phyloP scores from a whole-genome alignment of 2,329 filamentous ascomycete genomes.

The Myriosclerotinia curreyana region DNA sequence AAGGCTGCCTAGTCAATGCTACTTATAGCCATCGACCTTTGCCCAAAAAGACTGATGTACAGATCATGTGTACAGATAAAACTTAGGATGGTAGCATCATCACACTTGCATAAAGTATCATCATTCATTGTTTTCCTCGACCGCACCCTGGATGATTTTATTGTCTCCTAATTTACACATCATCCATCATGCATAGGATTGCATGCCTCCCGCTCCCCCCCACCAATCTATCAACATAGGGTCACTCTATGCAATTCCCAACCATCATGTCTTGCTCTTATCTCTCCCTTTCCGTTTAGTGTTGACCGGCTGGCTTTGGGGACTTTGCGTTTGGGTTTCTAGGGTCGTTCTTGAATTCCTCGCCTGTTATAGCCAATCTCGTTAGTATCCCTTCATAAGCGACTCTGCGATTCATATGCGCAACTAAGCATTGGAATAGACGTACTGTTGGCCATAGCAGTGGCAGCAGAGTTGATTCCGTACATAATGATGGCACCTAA shows the following conservation, averaged over 20 bases:
- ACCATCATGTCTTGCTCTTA: not conserved
- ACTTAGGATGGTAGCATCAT: not conserved
- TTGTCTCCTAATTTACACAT: slow-evolving; percentile 20
- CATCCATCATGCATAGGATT: slow-evolving; percentile 1
- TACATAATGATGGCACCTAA: slow-evolving; percentile 82
- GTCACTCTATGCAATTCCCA: slow-evolving; percentile 14
- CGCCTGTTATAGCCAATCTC: slow-evolving; percentile 54
- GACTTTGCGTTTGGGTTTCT: slow-evolving; percentile 65
- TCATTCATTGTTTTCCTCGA: not conserved
- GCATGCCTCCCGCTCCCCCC: not conserved
- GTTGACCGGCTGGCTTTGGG: slow-evolving; percentile 36
- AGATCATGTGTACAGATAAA: too few species aligned
- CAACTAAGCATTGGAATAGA: slow-evolving; percentile 37
- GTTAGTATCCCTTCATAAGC: slow-evolving; percentile 21
- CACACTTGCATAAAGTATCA: not conserved
- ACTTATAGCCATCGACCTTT: not conserved
- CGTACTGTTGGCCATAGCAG: slow-evolving; percentile 75
- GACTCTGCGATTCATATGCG: slow-evolving; percentile 17
- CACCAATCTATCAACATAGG: slow-evolving; percentile 12
- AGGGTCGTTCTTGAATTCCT: slow-evolving; percentile 96
- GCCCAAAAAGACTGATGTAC: not conserved
- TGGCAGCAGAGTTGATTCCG: slow-evolving; percentile 83
- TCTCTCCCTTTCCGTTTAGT: slow-evolving; percentile 28
- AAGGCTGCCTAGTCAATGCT: not conserved
- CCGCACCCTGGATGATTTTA: slow-evolving; percentile 6